Base-by-base conservation (phyloP, 768 basidiomycete species). In the Piloderma croceum region DNA sequence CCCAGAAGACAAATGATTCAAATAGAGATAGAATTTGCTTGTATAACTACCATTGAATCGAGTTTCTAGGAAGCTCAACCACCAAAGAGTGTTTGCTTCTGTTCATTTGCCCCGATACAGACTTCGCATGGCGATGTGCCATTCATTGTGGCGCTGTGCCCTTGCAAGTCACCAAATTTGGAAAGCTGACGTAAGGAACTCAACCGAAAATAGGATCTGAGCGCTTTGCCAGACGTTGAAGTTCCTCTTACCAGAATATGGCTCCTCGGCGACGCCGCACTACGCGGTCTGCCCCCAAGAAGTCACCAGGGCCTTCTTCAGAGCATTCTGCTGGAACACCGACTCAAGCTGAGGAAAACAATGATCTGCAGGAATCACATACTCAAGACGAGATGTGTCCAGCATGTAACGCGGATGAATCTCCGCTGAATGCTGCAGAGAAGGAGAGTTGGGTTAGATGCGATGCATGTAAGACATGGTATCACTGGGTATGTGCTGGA, bases 361-460 rank as follows among this genome's bases (percentile, higher is more conserved):
- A 45, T 33, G 39, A 51, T 27, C 40, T 20, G 32, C 40, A 9
- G 24, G 27, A 17, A 13, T 12, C 21, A 27, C 15, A 19, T 29
- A 1, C 7, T 19, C 7, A 39, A 27, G 25, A 39, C 43, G 65
- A 62, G 32, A 46, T 18, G 21, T 81, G 79, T 52, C 79, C 79
- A 10, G 72, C 76, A 9, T 81, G 79, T 55, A 66, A 67, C 35
- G 57, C 59, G 33, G 56, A 62, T 27, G 54, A 57, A 38, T 39
- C 59, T 13, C 51, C 62, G 22, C 57, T 56, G 19, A 56, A 53
- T 38, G 52, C 64, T 3, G 68, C 63, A 38, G 73, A 77, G 46
- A 81, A 82, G 57, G 84, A 87, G 47, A 77, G 67, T 51, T 92
- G 89, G 90, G 79, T 91, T 41, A 65, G 79, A 47, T 92, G 90